Evolutionary conservation across 1,284 basidiomycete species (phyloP), one percentile per base, ranked within the genome.

Genomic region (Wallemia ichthyophaga): DNA sequence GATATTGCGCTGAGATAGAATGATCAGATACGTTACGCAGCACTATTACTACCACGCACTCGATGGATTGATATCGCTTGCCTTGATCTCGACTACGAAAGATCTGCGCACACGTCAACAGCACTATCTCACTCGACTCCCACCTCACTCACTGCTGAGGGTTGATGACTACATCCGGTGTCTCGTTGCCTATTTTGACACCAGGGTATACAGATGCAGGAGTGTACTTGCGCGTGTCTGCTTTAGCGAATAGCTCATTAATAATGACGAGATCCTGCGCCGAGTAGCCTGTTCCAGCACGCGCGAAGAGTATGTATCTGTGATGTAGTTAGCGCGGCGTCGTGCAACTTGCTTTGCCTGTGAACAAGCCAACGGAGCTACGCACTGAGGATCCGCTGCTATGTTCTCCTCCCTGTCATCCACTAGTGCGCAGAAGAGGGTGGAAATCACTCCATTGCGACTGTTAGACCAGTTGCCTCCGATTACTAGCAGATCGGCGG

Each of bases 11-110:
- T 56, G 55, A 25, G 55, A 23, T 56, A 25, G 15, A 21, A 11
- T 25, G 25, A 21, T 9, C 48, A 21, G 11, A 23, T 9, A 23
- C 19, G 11, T 25, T 23, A 25, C n/a, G 23, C 5, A 54, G 11
- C 25, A 21, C 5, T 56, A 5, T 33, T n/a, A n/a, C n/a, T n/a
- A n/a, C n/a, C 9, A 64, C 71, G 63, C 60, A 80, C 86, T 81
- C 21, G 83, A 76, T 13, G 74, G 71, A 1, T 78, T 78, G 59
- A 94, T 83, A 67, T 92, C 87, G 0, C 87, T 83, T 0, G 85
- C 89, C 68, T 94, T 94, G 60, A 94, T 78, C 64, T 83, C 83
- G 62, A 94, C 64, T 28, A 94, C 82, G 69, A 88, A 87, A 0
- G 84, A 86, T 61, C 85, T 86, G 59, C 2, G 24, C 19, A 54